phyloP scores from a whole-genome alignment of 768 basidiomycete genomes.

The Serendipita sp. region DNA sequence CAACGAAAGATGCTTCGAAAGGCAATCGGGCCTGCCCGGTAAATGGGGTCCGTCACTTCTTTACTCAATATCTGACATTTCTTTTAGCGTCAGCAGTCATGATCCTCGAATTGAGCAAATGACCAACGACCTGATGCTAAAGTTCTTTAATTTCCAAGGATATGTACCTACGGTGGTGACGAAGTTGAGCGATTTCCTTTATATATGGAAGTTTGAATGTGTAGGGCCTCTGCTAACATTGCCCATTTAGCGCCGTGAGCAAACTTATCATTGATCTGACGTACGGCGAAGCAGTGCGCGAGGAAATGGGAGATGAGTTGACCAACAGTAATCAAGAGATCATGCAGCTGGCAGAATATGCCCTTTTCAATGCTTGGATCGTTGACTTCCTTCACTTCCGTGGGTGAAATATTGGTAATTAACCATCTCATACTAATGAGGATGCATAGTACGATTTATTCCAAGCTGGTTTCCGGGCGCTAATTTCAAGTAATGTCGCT shows the following conservation, averaged over 20 bases:
- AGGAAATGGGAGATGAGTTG: not conserved
- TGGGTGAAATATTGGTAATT: not conserved
- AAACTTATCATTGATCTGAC: not conserved
- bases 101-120: not conserved
- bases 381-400: not conserved
- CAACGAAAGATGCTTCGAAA: conserved; percentile 1
- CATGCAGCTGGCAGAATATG: not conserved
- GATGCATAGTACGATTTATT: not conserved
- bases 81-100: not conserved
- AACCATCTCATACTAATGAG: not conserved
- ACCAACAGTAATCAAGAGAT: not conserved
- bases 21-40: not conserved
- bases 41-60: too few species aligned
- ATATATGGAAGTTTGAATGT: not conserved
- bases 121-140: not conserved
- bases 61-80: too few species aligned
- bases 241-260: not conserved
- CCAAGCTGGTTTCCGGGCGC: conserved; percentile 2
- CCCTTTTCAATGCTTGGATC: not conserved
- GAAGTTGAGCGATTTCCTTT: not conserved
- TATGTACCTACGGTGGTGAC: not conserved
- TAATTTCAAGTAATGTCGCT: not conserved
- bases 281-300: not conserved
- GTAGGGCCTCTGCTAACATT: not conserved
- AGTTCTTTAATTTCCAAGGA: not conserved